phyloP scores from a whole-genome alignment of 2,329 filamentous ascomycete genomes.

The Pseudonectria buxi region DNA sequence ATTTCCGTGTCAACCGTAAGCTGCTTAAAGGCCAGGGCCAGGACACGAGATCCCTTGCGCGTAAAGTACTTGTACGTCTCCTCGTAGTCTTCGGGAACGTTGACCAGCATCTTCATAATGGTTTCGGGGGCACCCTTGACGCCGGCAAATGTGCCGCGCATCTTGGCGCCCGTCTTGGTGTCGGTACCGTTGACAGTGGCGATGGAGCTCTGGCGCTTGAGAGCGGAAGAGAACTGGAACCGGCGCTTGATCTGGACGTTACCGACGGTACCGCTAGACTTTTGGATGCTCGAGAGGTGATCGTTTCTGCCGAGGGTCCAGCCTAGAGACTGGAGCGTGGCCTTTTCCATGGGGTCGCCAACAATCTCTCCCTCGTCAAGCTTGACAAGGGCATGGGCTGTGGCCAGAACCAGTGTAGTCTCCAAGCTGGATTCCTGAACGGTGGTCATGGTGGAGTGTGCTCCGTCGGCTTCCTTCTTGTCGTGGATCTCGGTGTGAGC shows the following conservation, averaged over 20 bases:
- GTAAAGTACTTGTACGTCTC: constrained; percentile 99
- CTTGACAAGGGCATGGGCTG: constrained; percentile 91
- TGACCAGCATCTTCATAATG: constrained; percentile 84
- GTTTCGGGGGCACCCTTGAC: constrained; percentile 98
- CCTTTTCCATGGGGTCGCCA: constrained; percentile 98
- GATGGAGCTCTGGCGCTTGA: constrained; percentile 94
- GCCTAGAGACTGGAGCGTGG: constrained; percentile 79
- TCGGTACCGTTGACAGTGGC: constrained; percentile 73
- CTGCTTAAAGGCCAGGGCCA: constrained; percentile 91
- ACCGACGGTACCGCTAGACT: constrained; percentile 41
- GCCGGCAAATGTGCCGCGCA: constrained; percentile 81
- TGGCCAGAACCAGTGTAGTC: constrained; percentile 88
- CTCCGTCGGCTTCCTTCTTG: constrained; percentile 66
- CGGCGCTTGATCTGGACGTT: constrained; percentile 90
- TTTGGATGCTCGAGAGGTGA: constrained; percentile 57
- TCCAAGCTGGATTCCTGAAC: constrained; percentile 67
- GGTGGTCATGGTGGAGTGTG: constrained; percentile 70
- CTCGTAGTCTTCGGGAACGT: constrained; percentile 81
- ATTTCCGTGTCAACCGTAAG: constrained; percentile 76
- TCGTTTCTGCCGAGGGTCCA: constrained; percentile 93
- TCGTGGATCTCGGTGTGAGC: constrained; percentile 59
- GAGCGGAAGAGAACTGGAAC: constrained; percentile 94
- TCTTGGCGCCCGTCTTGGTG: constrained; percentile 64
- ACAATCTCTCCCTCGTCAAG: constrained; percentile 96
- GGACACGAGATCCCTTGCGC: constrained; percentile 85